Evolutionary conservation across 495 filamentous ascomycete species (phyloP).

Genomic region (Parmelia sp.): DNA sequence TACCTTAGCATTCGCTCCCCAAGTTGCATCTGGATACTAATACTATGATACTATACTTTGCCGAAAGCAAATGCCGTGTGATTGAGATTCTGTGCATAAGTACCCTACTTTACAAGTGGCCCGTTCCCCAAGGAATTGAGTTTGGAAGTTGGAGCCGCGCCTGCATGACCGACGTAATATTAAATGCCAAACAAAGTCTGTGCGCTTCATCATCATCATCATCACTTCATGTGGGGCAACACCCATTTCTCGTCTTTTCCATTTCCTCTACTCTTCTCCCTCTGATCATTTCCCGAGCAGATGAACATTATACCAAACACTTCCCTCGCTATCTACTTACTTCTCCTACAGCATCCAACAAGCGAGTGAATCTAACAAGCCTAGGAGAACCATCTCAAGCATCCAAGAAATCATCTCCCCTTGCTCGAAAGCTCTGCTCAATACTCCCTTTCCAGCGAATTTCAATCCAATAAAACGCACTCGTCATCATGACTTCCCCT

Average conservation of each 20-base stretch:
- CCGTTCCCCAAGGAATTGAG: neutral
- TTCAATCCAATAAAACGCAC: constrained; percentile 28
- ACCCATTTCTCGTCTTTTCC: neutral
- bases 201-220: too few relatives aligned
- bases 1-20: too few relatives aligned
- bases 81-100: too few relatives aligned
- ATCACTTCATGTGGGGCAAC: neutral
- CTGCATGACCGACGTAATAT: too few relatives aligned
- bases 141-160: neutral
- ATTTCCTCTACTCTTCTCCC: neutral
- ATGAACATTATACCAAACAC: constrained; percentile 15
- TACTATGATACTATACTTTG: too few relatives aligned
- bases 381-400: constrained; percentile 13
- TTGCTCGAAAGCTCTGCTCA: neutral
- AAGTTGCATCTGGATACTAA: too few relatives aligned
- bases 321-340: constrained; percentile 9
- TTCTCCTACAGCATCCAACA: too few relatives aligned
- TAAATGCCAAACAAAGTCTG: too few relatives aligned
- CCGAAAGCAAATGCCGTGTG: neutral
- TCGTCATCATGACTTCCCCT: constrained; percentile 37
- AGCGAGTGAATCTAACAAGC: neutral
- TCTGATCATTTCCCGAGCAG: neutral
- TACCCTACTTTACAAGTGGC: too few relatives aligned
- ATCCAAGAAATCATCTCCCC: constrained; percentile 5
- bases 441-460: constrained; percentile 2